These are phyloP conservation scores for Colletotrichum sojae DNA, from an alignment of 2,329 filamentous ascomycete species.

Conservation along the genomic window DNA sequence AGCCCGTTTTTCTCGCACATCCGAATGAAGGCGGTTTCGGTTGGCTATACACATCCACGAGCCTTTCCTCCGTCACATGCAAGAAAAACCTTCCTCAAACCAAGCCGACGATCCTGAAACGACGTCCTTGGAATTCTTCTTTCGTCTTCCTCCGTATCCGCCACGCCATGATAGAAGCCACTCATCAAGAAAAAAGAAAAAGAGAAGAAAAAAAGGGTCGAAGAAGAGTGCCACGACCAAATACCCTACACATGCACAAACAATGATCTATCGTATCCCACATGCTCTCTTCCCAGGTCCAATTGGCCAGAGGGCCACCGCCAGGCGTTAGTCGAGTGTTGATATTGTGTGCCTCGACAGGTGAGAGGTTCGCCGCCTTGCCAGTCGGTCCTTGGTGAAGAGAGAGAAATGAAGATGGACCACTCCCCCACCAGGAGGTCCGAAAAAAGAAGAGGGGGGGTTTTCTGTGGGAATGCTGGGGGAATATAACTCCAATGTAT, in stretches of 20 bases:
- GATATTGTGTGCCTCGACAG: background rate
- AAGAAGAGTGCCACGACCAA: slow-evolving; percentile 15
- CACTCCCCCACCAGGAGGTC: background rate
- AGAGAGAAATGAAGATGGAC: slow-evolving; percentile 3
- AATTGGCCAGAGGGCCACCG: background rate
- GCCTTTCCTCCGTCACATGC: slow-evolving; percentile 23
- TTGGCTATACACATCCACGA: slow-evolving; percentile 2
- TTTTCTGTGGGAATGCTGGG: slow-evolving; percentile 12
- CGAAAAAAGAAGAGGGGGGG: background rate
- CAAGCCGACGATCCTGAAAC: slow-evolving; percentile 37
- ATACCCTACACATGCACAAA: slow-evolving; percentile 36
- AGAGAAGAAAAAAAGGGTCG: slow-evolving; percentile 9
- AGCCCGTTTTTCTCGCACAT: background rate
- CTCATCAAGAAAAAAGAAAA: slow-evolving; percentile 12
- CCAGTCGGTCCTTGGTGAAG: background rate
- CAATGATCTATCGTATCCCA: slow-evolving; percentile 29
- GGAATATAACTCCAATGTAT: slow-evolving; percentile 23
- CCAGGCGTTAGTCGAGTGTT: background rate
- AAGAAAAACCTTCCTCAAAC: slow-evolving; percentile 11
- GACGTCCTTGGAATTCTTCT: background rate
- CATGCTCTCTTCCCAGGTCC: slow-evolving; percentile 31
- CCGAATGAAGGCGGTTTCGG: background rate
- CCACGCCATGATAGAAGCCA: slow-evolving; percentile 5
- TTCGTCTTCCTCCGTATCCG: background rate
- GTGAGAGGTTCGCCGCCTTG: background rate